Evolutionary conservation across 352 stramenopile genomes (phyloP).

Genomic region (Pythium brachiatum): DNA sequence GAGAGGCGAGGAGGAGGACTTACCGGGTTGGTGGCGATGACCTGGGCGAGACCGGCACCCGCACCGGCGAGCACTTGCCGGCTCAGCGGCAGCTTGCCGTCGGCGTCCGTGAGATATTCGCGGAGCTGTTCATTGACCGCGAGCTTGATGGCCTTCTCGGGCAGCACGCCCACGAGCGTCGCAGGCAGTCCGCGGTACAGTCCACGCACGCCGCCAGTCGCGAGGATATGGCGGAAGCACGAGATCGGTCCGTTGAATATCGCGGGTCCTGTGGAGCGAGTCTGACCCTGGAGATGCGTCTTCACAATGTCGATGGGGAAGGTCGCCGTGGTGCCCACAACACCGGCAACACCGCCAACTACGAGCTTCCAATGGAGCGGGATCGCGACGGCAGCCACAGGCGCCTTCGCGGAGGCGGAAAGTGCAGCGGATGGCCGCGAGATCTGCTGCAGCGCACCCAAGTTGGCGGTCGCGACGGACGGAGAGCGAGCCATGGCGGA

Average conservation of each 20-base stretch:
- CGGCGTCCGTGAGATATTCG: slow-evolving; percentile 55
- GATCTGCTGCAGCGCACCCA: slow-evolving; percentile 17
- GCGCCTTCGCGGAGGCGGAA: slow-evolving; percentile 3
- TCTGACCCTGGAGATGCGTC: slow-evolving; percentile 88
- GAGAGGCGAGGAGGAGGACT: slow-evolving; percentile 8
- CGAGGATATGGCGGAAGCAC: slow-evolving; percentile 70
- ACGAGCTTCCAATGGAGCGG: slow-evolving; percentile 82
- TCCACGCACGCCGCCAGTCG: slow-evolving; percentile 59
- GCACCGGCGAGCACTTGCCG: slow-evolving; percentile 68
- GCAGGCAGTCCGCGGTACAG: slow-evolving; percentile 76
- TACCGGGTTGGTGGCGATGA: slow-evolving; percentile 86
- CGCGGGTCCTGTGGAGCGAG: slow-evolving; percentile 31
- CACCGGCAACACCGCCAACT: slow-evolving; percentile 82
- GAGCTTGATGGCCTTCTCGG: slow-evolving; percentile 91
- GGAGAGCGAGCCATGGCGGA: slow-evolving; percentile 11
- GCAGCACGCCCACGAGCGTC: slow-evolving; percentile 80
- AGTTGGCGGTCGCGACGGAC: slow-evolving; percentile 14
- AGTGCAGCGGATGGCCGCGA: slow-evolving; percentile 18
- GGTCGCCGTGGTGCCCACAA: slow-evolving; percentile 77
- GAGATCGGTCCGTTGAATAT: slow-evolving; percentile 63
- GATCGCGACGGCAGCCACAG: slow-evolving; percentile 29
- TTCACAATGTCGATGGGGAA: slow-evolving; percentile 94
- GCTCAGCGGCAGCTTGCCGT: slow-evolving; percentile 57
- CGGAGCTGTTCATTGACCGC: slow-evolving; percentile 90
- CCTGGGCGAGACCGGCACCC: slow-evolving; percentile 75